phyloP scores from a whole-genome alignment of 1,284 basidiomycete species.

The Wallemia ichthyophaga region DNA sequence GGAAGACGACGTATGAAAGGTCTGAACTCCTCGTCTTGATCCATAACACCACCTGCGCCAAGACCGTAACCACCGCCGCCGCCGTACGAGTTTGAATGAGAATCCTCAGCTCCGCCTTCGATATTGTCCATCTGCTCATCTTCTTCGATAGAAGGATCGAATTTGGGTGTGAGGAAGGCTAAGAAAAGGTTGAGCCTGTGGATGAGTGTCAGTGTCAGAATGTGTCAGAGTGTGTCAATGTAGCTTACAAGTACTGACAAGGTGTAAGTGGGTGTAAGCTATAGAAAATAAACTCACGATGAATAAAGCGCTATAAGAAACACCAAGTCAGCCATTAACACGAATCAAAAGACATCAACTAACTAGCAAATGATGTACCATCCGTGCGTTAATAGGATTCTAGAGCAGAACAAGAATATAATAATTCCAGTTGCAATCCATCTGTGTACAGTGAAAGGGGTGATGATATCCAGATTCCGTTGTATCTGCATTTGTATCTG shows the following conservation, averaged over 20 bases:
- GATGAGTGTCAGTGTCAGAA: constrained; percentile 9
- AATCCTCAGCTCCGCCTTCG: constrained; percentile 48
- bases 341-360: neutral
- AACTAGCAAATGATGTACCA: constrained; percentile 1
- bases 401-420: constrained; percentile 45
- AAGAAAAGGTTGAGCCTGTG: constrained; percentile 29
- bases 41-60: constrained; percentile 16
- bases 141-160: constrained; percentile 79
- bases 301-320: constrained; percentile 1
- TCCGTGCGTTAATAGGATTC: constrained; percentile 67
- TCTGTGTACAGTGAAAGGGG: constrained; percentile 58
- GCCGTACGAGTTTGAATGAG: constrained; percentile 8
- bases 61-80: constrained; percentile 11
- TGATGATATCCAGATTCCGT: constrained; percentile 58
- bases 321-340: neutral
- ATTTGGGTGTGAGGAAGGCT: constrained; percentile 69
- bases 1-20: constrained; percentile 88
- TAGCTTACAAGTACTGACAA: constrained; percentile 10
- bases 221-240: neutral
- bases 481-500: constrained; percentile 32
- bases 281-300: constrained; percentile 20
- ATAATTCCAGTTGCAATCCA: constrained; percentile 58
- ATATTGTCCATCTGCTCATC: constrained; percentile 82
- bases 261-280: constrained; percentile 45
- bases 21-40: constrained; percentile 58